Base-by-base conservation (phyloP, 176 grass and related monocot genomes). In the Rhynchospora pubera region DNA sequence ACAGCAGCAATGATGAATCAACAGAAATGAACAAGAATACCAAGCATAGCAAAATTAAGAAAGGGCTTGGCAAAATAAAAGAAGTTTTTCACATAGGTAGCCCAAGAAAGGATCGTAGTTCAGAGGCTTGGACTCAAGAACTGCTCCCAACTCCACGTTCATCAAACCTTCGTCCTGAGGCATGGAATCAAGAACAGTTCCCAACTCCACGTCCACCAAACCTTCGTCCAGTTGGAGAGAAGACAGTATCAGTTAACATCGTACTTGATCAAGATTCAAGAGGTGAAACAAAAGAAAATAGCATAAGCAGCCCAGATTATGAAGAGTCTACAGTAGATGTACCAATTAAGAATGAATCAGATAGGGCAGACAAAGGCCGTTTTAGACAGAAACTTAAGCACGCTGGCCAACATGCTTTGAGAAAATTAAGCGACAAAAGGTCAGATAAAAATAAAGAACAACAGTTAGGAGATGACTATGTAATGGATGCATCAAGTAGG, bases 41-140 rank as follows among this genome's bases (percentile, higher is more conserved):
- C 28, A 88, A 87, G 56, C 86, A 80, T 21, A 68, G 8, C 18
- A 91, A 79, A 72, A 88, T 99, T 22, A 99, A 84, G 39, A 95
- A 70, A 59, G 92, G 92, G 32, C n/a, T 99, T 53, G 85, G 79
- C 44, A 99, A 95, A 65, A 30, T 99, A 85, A 82, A 85, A 50
- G 76, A 79, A 2, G 50, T 93, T 56, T 88, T 94, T 55, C 85
- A 85, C 26, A 86, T 59, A 86, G 9, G 23, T 16, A 90, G 42
- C 82, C 55, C 87, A 26, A 95, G 69, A 86, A 83, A 88, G 9
- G 55, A 7, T 28, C 88, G 16, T 10, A 80, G 70, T 0, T 64
- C 83, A 11, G 85, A 91, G 39, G 2, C 15, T 62, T 73, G 78
- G 78, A 51, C 30, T 90, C 84, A 63, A 14, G 86, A 84, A 4